A percentile compares a stretch with the other conserved stretches of the same genome.
Conservation (phyloP, 2,329 filamentous ascomycete species). For the Sporothrix pallida region DNA sequence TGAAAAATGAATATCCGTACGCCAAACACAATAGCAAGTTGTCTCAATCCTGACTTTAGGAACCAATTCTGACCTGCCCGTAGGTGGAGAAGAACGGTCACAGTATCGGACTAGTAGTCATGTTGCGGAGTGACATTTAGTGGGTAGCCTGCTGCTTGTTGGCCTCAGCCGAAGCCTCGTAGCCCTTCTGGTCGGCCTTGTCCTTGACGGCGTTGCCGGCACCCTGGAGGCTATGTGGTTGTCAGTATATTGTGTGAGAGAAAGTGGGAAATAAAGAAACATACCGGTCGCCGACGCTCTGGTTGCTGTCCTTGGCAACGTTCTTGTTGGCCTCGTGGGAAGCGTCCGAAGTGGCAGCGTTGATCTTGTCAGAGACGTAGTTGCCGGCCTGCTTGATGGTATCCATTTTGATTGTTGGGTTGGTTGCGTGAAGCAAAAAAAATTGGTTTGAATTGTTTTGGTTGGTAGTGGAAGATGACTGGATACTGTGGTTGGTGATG, state of each 20-base stretch:
- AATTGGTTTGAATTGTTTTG: slow-evolving; percentile 33
- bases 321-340: slow-evolving; percentile 67
- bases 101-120: not conserved
- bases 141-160: slow-evolving; percentile 50
- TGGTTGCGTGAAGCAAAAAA: slow-evolving; percentile 32
- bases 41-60: not conserved
- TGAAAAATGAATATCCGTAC: not conserved
- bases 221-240: slow-evolving; percentile 42
- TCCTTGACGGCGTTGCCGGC: slow-evolving; percentile 46
- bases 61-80: too few relatives aligned
- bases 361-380: slow-evolving; percentile 63
- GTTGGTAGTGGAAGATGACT: slow-evolving; percentile 23
- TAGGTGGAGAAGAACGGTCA: too few relatives aligned
- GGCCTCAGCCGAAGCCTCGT: slow-evolving; percentile 47
- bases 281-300: slow-evolving; percentile 53
- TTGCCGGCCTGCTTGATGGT: slow-evolving; percentile 60
- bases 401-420: slow-evolving; percentile 47
- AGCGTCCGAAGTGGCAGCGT: slow-evolving; percentile 51
- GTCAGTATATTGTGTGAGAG: slow-evolving; percentile 31
- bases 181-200: slow-evolving; percentile 45
- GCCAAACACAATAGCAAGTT: not conserved
- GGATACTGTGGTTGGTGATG: slow-evolving; percentile 30
- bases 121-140: slow-evolving; percentile 41
- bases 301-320: slow-evolving; percentile 61
- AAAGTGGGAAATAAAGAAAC: slow-evolving; percentile 19